Evolutionary conservation across 345 rosid species (phyloP).

Genomic region (Citrus reticulata): DNA sequence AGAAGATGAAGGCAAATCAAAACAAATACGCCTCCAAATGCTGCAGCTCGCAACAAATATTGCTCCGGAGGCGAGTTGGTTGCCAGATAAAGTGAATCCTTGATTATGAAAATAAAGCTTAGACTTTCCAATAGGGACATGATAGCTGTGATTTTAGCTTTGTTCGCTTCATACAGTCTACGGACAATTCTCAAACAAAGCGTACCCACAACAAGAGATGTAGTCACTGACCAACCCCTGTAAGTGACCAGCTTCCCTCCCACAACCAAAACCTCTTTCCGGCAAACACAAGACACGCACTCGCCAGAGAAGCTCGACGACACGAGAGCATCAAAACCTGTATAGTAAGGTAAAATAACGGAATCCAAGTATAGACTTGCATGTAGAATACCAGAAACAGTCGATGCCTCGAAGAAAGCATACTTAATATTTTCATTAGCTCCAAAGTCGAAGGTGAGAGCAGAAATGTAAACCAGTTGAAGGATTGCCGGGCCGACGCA

Average conservation of each 20-base stretch:
- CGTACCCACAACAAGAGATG: slow-evolving; percentile 50
- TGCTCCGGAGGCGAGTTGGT: slow-evolving; percentile 41
- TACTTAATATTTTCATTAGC: slow-evolving; percentile 47
- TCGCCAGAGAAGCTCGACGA: slow-evolving; percentile 65
- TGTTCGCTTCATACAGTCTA: slow-evolving; percentile 28
- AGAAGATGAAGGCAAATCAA: slow-evolving; percentile 50
- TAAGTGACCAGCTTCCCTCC: slow-evolving; percentile 66
- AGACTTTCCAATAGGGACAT: slow-evolving; percentile 33
- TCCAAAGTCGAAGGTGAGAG: slow-evolving; percentile 50
- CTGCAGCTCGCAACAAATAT: slow-evolving; percentile 23
- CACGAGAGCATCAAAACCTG: slow-evolving; percentile 74
- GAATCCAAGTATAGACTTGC: slow-evolving; percentile 72
- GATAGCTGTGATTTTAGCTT: slow-evolving; percentile 11
- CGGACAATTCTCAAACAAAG: slow-evolving; percentile 47
- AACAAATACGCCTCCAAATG: slow-evolving; percentile 43
- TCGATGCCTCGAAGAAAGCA: slow-evolving; percentile 66
- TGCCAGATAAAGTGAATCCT: slow-evolving; percentile 50
- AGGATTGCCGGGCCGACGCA: slow-evolving; percentile 64
- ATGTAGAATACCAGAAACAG: slow-evolving; percentile 75
- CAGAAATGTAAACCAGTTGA: slow-evolving; percentile 55
- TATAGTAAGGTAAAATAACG: slow-evolving; percentile 71
- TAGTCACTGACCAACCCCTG: slow-evolving; percentile 57
- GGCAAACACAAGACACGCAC: slow-evolving; percentile 69
- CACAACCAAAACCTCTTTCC: slow-evolving; percentile 54
- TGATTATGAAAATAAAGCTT: slow-evolving; percentile 41